A percentile compares a stretch with the other conserved stretches of the same genome.
These are phyloP conservation scores for Symbiotaphrina buchneri DNA, from an alignment of 495 filamentous ascomycete species.

Conservation along the genomic window DNA sequence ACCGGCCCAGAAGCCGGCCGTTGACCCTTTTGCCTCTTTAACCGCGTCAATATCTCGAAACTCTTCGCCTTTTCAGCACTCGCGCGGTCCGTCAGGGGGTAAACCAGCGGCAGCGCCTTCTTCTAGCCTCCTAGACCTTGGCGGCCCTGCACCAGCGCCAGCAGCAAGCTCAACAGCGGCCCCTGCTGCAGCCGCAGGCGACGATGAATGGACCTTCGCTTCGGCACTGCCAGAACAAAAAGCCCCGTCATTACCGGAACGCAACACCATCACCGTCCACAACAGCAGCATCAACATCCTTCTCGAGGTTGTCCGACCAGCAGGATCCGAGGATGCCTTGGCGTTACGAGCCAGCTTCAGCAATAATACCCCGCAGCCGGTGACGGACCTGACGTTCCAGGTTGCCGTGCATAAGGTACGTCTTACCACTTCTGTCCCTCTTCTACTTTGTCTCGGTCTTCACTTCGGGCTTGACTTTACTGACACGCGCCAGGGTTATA, in stretches of 20 bases:
- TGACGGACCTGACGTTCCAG: conserved; percentile 73
- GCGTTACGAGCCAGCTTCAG: conserved; percentile 47
- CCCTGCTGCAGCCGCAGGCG: conserved; percentile 25
- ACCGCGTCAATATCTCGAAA: too few relatives aligned
- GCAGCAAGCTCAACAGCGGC: conserved; percentile 10
- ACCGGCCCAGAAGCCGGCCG: not conserved
- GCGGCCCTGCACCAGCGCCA: conserved; percentile 9
- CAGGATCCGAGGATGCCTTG: conserved; percentile 12
- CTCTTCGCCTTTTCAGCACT: conserved; percentile 12
- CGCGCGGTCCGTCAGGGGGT: conserved; percentile 19
- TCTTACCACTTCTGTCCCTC: conserved; percentile 1
- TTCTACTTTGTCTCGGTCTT: not conserved
- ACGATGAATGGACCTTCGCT: conserved; percentile 87
- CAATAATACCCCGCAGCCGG: conserved; percentile 44
- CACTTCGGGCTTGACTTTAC: too few relatives aligned
- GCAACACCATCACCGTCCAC: conserved; percentile 23
- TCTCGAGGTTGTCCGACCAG: conserved; percentile 13
- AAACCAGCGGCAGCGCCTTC: conserved; percentile 4
- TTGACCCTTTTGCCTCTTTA: conserved; percentile 16
- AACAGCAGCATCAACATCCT: conserved; percentile 26
- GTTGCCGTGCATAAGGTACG: conserved; percentile 80
- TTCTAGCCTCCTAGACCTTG: conserved; percentile 6
- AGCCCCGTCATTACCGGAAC: conserved; percentile 12
- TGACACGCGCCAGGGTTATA: conserved; percentile 34
- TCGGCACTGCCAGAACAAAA: conserved; percentile 59